phyloP scores from a whole-genome alignment of 371 early-diverging fungal genomes.

The Capillidium heterosporum region DNA sequence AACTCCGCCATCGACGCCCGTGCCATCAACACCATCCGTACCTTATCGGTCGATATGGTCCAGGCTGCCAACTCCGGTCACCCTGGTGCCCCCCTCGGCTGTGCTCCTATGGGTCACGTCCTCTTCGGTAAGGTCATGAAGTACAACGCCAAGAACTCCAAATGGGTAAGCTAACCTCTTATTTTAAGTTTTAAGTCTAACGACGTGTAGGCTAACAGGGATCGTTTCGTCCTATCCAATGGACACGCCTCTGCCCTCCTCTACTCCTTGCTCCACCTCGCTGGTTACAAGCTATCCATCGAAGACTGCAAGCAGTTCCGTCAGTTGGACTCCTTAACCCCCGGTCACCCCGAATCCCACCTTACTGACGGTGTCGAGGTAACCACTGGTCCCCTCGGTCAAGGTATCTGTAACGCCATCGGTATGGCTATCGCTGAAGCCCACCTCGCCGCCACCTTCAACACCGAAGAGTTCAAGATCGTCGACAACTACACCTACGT shows the following conservation, averaged over 20 bases:
- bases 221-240: slow-evolving; percentile 97
- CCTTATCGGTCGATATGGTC: slow-evolving; percentile 86
- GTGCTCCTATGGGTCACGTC: slow-evolving; percentile 91
- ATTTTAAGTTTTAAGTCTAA: neutral
- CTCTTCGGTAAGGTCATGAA: slow-evolving; percentile 74
- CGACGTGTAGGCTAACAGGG: slow-evolving; percentile 51
- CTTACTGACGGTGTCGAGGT: slow-evolving; percentile 88
- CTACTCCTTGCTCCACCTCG: slow-evolving; percentile 80
- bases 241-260: slow-evolving; percentile 96
- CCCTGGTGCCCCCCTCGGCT: slow-evolving; percentile 96
- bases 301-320: slow-evolving; percentile 94
- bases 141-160: slow-evolving; percentile 67
- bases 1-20: neutral
- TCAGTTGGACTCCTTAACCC: slow-evolving; percentile 70
- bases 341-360: slow-evolving; percentile 87
- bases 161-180: slow-evolving; percentile 36
- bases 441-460: slow-evolving; percentile 78
- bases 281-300: slow-evolving; percentile 74
- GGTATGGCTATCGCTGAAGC: slow-evolving; percentile 91
- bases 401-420: slow-evolving; percentile 92
- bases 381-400: slow-evolving; percentile 98
- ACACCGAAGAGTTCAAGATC: slow-evolving; percentile 62
- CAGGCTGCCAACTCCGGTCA: slow-evolving; percentile 95
- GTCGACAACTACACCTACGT: slow-evolving; percentile 76
- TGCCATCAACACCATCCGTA: slow-evolving; percentile 78